A percentile compares a stretch with the other conserved stretches of the same genome.
Conservation (phyloP, 2,329 filamentous ascomycete genomes). For the Cercospora janseana region DNA sequence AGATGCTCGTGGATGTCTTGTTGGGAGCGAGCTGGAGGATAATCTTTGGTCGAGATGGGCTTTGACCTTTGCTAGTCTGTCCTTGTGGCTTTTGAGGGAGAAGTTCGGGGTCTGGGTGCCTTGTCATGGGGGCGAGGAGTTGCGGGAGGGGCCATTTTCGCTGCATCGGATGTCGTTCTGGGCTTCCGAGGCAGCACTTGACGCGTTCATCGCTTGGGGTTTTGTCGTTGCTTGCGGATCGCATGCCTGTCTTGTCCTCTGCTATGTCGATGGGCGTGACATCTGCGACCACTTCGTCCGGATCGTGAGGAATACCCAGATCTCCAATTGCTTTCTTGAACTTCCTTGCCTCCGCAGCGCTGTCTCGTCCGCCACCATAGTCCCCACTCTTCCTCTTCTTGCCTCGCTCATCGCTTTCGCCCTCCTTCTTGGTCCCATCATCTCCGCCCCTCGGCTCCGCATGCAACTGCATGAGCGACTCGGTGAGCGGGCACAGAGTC, state of each 20-base stretch:
- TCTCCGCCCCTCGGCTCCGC: not conserved
- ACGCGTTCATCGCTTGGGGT: no score
- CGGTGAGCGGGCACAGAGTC: no score
- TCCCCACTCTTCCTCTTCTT: not conserved
- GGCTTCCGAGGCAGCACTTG: no score
- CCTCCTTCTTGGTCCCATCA: not conserved
- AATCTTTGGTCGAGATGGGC: no score
- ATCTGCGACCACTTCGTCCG: not conserved
- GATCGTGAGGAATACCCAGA: not conserved
- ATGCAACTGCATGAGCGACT: not conserved
- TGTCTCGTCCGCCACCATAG: not conserved
- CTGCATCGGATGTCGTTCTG: no score
- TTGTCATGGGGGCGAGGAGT: no score
- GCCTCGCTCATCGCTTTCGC: not conserved
- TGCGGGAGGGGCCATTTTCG: no score
- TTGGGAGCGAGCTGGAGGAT: no score
- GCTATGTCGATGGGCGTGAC: not conserved
- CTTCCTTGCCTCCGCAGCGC: not conserved
- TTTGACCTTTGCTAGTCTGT: no score
- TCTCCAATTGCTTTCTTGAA: not conserved
- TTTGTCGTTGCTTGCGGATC: not conserved
- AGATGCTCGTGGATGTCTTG: no score
- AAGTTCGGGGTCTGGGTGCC: no score
- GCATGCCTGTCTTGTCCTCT: not conserved
- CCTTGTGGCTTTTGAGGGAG: no score